These are phyloP conservation scores for Sedum album DNA, from an alignment of 164 flowering plant species.

Conservation along the genomic window DNA sequence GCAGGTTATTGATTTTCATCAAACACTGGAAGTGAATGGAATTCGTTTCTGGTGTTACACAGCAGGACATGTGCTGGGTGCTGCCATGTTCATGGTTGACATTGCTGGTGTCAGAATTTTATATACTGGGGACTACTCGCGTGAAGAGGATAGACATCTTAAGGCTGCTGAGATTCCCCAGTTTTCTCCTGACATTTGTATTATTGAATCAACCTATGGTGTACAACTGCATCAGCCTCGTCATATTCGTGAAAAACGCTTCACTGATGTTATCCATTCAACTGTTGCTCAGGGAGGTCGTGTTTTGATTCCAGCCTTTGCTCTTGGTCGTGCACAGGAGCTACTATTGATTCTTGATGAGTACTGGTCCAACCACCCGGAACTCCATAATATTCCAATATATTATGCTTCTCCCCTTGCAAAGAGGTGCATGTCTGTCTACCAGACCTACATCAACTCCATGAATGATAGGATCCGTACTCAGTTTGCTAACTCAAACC, in stretches of 20 bases:
- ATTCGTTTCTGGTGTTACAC: constrained; percentile 98
- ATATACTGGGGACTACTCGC: constrained; percentile 95
- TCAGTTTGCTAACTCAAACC: constrained; percentile 75
- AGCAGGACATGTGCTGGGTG: constrained; percentile 98
- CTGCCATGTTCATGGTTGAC: constrained; percentile 99
- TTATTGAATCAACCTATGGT: constrained; percentile 92
- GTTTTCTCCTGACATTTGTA: constrained; percentile 90
- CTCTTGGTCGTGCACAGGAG: constrained; percentile 98
- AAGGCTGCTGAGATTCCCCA: constrained; percentile 94
- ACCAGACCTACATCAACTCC: constrained; percentile 85
- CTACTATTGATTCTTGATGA: constrained; percentile 91
- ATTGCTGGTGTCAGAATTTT: constrained; percentile 95
- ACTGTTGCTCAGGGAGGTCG: constrained; percentile 91
- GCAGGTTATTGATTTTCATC: constrained; percentile 97
- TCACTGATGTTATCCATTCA: constrained; percentile 82
- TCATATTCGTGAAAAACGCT: constrained; percentile 69
- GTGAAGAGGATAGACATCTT: constrained; percentile 96
- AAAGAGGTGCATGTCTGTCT: constrained; percentile 85
- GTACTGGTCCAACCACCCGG: constrained; percentile 90
- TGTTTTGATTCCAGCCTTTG: constrained; percentile 90
- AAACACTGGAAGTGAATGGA: constrained; percentile 89
- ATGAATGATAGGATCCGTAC: constrained; percentile 90
- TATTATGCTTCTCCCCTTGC: constrained; percentile 99
- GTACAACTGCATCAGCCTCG: constrained; percentile 96
- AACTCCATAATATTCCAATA: constrained; percentile 81